Base-by-base conservation (phyloP, 805 yeast species). In the Vanderwaltozyma yarrowii region DNA sequence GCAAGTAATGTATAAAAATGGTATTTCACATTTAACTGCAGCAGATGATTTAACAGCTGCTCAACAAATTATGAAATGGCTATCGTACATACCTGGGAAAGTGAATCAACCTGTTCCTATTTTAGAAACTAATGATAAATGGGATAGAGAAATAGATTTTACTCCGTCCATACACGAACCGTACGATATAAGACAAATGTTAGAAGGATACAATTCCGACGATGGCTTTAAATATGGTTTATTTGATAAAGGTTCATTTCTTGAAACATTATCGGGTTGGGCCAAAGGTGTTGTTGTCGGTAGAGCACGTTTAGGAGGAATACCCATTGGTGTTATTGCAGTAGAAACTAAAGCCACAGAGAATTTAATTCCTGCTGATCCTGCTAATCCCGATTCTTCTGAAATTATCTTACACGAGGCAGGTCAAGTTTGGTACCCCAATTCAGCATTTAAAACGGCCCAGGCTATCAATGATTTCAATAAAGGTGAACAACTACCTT, bases 361-460 rank as follows among this genome's bases (percentile, higher is more conserved):
- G 51, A 92, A 88, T 67, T 66, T 86, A 51, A 62, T 74, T 45
- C 98, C 98, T 34, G 99, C 99, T 32, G 99, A 92, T 60, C 98
- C 99, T 31, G 99, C 99, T 27, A 92, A 92, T 66, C 95, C 95
- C 35, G 87, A 77, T 39, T 88, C 97, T 14, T 84, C 89, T 32
- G 98, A 92, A 65, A 67, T 75, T 50, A 64, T 80, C 56, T 66
- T 84, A 43, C 94, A 83, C 62, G 98, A 92, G 66, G 96, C 99
- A 45, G 99, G 98, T 58, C 96, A 88, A 70, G 99, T 92, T 49
- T 92, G 99, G 99, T 85, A 88, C 70, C 99, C 99, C 51, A 92
- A 92, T 70, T 83, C 95, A 45, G 98, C 99, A 16, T 92, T 83
- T 75, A 92, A 92, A 78, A 92, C 99, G 30, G 95, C 99, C 4